A percentile compares a stretch with the other conserved stretches of the same genome.
These are phyloP conservation scores for Aureobasidium pullulans DNA, from an alignment of 2,329 filamentous ascomycete genomes.

Conservation along the genomic window DNA sequence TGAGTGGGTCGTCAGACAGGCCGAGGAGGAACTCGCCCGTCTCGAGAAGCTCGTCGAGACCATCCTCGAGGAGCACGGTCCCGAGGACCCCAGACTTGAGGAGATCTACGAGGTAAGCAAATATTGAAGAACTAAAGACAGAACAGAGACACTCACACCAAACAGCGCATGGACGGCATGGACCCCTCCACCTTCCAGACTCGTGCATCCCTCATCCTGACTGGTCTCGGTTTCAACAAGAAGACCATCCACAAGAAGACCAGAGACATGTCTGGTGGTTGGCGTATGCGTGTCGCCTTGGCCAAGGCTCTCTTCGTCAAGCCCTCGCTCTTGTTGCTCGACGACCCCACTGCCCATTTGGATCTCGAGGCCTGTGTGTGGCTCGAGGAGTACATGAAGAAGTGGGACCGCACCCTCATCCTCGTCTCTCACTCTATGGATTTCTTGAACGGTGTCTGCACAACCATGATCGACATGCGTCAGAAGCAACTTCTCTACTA, in stretches of 20 bases:
- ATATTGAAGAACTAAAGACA: not conserved
- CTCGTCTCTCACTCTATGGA: conserved; percentile 97
- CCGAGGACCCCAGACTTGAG: conserved; percentile 81
- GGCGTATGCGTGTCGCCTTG: conserved; percentile 98
- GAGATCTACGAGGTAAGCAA: conserved; percentile 85
- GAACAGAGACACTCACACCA: conserved; percentile 14
- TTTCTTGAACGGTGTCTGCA: conserved; percentile 98
- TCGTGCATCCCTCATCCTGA: conserved; percentile 90
- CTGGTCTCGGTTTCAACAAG: conserved; percentile 99
- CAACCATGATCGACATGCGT: conserved; percentile 98
- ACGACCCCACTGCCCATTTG: conserved; percentile 98
- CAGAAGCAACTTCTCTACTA: conserved; percentile 86
- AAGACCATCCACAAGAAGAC: conserved; percentile 97
- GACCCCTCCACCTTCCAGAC: conserved; percentile 96
- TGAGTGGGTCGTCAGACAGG: conserved; percentile 95
- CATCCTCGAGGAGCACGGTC: conserved; percentile 84
- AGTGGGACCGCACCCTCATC: conserved; percentile 96
- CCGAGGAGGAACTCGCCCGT: conserved; percentile 83
- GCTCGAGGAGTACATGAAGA: conserved; percentile 99
- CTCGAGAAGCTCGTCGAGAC: conserved; percentile 85
- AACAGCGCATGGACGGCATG: conserved; percentile 89
- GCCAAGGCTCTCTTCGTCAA: conserved; percentile 98
- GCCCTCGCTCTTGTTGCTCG: conserved; percentile 88
- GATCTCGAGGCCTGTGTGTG: conserved; percentile 99
- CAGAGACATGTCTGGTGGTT: conserved; percentile 99